These are phyloP conservation scores for Powellomyces hirtus DNA, from an alignment of 192 early-diverging fungal species.

Conservation along the genomic window DNA sequence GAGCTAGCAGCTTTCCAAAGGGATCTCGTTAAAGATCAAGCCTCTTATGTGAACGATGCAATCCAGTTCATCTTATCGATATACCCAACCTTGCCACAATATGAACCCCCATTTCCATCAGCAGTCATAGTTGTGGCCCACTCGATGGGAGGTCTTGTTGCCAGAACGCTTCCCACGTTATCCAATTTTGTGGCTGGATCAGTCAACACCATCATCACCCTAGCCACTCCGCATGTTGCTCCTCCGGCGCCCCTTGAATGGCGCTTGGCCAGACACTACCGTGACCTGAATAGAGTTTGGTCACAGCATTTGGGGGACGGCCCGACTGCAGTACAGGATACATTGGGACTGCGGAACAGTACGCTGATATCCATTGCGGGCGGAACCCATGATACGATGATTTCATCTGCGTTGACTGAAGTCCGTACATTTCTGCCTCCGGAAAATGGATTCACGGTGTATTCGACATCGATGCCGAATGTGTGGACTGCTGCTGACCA, in stretches of 20 bases:
- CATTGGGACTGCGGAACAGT: constrained; percentile 45
- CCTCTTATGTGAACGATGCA: constrained; percentile 55
- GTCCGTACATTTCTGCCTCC: constrained; percentile 62
- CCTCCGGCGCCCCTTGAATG: constrained; percentile 76
- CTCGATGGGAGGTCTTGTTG: constrained; percentile 97
- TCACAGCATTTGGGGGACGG: constrained; percentile 36
- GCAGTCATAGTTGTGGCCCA: constrained; percentile 87
- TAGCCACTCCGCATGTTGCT: constrained; percentile 82
- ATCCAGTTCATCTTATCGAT: constrained; percentile 38
- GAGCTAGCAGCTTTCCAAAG: constrained; percentile 90
- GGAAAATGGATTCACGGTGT: constrained; percentile 72
- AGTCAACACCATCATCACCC: constrained; percentile 79
- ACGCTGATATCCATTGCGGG: constrained; percentile 86
- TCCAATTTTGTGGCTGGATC: constrained; percentile 67
- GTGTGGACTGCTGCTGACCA: constrained; percentile 92
- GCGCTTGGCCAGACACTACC: constrained; percentile 62
- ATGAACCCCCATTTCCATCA: constrained; percentile 44
- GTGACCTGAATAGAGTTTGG: constrained; percentile 71
- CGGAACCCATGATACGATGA: constrained; percentile 81
- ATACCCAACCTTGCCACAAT: constrained; percentile 10
- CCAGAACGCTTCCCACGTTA: constrained; percentile 70
- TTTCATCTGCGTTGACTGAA: constrained; percentile 75
- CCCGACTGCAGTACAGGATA: neutral
- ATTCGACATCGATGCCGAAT: constrained; percentile 72
- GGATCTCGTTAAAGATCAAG: constrained; percentile 80